A percentile compares a stretch with the other conserved stretches of the same genome.
phyloP scores from a whole-genome alignment of 106 monocot genomes.

The Cymbidium sinense region DNA sequence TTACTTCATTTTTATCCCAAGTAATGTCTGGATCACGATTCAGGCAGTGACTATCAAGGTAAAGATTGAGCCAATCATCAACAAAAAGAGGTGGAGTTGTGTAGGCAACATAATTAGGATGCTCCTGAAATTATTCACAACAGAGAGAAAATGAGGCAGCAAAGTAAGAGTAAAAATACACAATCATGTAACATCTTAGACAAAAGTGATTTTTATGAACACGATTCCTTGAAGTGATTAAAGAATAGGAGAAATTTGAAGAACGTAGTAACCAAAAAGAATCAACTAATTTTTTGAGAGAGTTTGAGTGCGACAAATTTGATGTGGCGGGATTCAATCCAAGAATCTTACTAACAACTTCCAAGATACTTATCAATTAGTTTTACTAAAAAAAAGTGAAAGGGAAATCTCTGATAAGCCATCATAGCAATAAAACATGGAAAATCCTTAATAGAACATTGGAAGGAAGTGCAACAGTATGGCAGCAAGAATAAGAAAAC shows the following conservation, averaged over 20 bases:
- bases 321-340: no score
- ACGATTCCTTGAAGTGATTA: neutral
- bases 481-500: no score
- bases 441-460: neutral
- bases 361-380: no score
- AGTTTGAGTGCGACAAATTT: neutral
- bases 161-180: neutral
- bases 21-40: slow-evolving; percentile 38
- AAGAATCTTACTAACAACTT: no score
- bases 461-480: no score
- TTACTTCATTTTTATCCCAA: slow-evolving; percentile 52
- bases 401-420: no score
- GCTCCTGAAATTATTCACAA: slow-evolving; percentile 55
- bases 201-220: neutral
- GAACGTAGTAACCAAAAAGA: neutral
- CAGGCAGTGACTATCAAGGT: slow-evolving; percentile 77
- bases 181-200: neutral
- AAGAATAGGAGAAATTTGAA: neutral
- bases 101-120: slow-evolving; percentile 88
- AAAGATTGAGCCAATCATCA: slow-evolving; percentile 98
- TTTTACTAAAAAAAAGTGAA: no score
- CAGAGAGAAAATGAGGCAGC: slow-evolving; percentile 3
- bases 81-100: slow-evolving; percentile 72
- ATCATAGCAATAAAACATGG: neutral
- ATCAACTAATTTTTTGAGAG: neutral